These are phyloP conservation scores for Brasilioporus rufonigricans DNA, from an alignment of 768 basidiomycete species.

Conservation along the genomic window DNA sequence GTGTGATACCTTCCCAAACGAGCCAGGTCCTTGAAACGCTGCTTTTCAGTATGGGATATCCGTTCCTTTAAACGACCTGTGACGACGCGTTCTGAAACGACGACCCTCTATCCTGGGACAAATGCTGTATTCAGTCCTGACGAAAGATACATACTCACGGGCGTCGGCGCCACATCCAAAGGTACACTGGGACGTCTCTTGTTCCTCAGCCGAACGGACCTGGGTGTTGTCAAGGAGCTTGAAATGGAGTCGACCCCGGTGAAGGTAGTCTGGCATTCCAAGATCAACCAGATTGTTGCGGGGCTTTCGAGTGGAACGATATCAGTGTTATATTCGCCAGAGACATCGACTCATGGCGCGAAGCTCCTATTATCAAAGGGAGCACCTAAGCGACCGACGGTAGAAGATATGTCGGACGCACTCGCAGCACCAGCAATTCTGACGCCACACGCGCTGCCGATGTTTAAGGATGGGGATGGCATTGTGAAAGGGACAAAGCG, in stretches of 20 bases:
- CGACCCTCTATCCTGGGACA: conserved; percentile 85
- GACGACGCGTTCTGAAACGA: conserved; percentile 56
- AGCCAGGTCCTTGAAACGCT: neutral
- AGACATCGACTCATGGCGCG: conserved; percentile 86
- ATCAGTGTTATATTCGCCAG: conserved; percentile 89
- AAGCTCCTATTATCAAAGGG: conserved; percentile 87
- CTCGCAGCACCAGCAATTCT: conserved; percentile 83
- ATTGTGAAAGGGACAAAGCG: conserved; percentile 77
- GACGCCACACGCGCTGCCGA: conserved; percentile 88
- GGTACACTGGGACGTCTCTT: conserved; percentile 69
- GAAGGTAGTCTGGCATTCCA: conserved; percentile 90
- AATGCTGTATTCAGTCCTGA: conserved; percentile 96
- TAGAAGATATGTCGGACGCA: conserved; percentile 89
- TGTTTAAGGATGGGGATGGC: conserved; percentile 80
- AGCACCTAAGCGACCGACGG: conserved; percentile 74
- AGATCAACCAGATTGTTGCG: conserved; percentile 94
- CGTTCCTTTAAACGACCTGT: conserved; percentile 89
- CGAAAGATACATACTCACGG: conserved; percentile 85
- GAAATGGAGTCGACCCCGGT: conserved; percentile 80
- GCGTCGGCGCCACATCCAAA: conserved; percentile 65
- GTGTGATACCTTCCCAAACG: conserved; percentile 40
- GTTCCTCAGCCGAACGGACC: conserved; percentile 66
- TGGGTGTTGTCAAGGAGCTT: conserved; percentile 67
- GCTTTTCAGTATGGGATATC: conserved; percentile 83
- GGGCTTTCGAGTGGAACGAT: conserved; percentile 87